These are phyloP conservation scores for Amanita pallidorosea DNA, from an alignment of 768 basidiomycete species.

Conservation along the genomic window DNA sequence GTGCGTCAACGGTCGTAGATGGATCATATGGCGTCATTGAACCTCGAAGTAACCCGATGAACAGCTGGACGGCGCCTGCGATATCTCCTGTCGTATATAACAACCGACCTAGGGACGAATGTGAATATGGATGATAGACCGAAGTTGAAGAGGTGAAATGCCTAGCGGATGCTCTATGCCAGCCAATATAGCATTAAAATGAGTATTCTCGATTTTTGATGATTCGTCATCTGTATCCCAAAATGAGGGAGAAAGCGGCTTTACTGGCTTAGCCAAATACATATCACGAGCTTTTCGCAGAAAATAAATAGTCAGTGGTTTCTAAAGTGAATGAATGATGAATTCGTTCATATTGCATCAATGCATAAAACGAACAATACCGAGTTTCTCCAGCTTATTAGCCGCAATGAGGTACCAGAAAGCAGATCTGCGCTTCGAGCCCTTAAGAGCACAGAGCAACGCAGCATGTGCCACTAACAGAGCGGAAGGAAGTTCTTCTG, in stretches of 20 bases:
- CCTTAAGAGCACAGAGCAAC: slow-evolving; percentile 48
- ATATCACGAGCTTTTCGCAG: slow-evolving; percentile 60
- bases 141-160: slow-evolving; percentile 13
- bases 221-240: slow-evolving; percentile 60
- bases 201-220: slow-evolving; percentile 23
- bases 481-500: slow-evolving; percentile 74
- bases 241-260: slow-evolving; percentile 68
- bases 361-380: slow-evolving; percentile 48
- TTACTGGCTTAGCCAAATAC: slow-evolving; percentile 38
- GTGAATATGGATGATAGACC: neutral
- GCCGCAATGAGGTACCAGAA: slow-evolving; percentile 76
- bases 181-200: slow-evolving; percentile 54
- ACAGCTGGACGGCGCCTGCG: slow-evolving; percentile 63
- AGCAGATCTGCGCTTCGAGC: slow-evolving; percentile 51
- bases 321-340: slow-evolving; percentile 30
- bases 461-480: slow-evolving; percentile 78
- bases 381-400: slow-evolving; percentile 70
- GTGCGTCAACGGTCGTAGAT: slow-evolving; percentile 7
- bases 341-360: neutral
- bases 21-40: slow-evolving; percentile 13
- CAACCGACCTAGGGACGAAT: slow-evolving; percentile 49
- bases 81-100: slow-evolving; percentile 88
- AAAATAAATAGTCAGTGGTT: slow-evolving; percentile 79
- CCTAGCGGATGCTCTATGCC: slow-evolving; percentile 78
- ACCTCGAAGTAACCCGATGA: slow-evolving; percentile 60